Evolutionary conservation across 176 grass and related monocot species (phyloP).

Genomic region (Echinochloa phyllopogon): DNA sequence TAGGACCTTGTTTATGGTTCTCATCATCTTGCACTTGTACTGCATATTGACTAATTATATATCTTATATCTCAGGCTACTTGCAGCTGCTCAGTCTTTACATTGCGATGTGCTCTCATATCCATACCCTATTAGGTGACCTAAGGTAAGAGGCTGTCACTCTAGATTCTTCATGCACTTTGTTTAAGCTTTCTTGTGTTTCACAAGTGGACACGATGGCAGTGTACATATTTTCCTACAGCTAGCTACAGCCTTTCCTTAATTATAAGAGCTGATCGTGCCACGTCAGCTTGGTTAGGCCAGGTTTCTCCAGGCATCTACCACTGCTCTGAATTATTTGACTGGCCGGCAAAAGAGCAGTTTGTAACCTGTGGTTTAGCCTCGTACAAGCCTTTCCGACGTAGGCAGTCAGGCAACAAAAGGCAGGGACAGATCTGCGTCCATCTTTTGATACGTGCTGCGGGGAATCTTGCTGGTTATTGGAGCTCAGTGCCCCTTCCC

Average conservation of each 20-base stretch:
- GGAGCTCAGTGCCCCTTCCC: conserved; percentile 41
- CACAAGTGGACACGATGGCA: conserved; percentile 46
- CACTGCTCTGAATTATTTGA: conserved; percentile 51
- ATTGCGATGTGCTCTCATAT: conserved; percentile 4
- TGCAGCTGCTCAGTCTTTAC: conserved; percentile 27
- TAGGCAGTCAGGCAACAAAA: conserved; percentile 43
- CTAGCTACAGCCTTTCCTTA: conserved; percentile 28
- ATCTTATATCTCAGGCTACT: conserved; percentile 32
- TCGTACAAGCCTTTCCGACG: conserved; percentile 56
- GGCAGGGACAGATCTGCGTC: conserved; percentile 47
- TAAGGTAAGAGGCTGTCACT: conserved; percentile 34
- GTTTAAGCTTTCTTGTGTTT: conserved; percentile 35
- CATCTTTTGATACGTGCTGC: conserved; percentile 48
- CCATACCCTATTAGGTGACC: conserved; percentile 41
- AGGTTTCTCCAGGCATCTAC: conserved; percentile 48
- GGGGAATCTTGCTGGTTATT: conserved; percentile 50
- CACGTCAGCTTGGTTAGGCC: conserved; percentile 51
- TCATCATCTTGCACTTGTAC: conserved; percentile 18
- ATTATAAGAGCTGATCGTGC: conserved; percentile 37
- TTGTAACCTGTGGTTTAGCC: conserved; percentile 46
- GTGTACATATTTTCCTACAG: conserved; percentile 19
- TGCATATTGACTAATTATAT: conserved; percentile 15
- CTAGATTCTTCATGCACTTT: conserved; percentile 50
- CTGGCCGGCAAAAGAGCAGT: conserved; percentile 33
- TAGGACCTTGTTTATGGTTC: conserved; percentile 37